Evolutionary conservation across 768 basidiomycete genomes (phyloP), one percentile per base, ranked within the genome.

Genomic region (Dentipellis sp.): DNA sequence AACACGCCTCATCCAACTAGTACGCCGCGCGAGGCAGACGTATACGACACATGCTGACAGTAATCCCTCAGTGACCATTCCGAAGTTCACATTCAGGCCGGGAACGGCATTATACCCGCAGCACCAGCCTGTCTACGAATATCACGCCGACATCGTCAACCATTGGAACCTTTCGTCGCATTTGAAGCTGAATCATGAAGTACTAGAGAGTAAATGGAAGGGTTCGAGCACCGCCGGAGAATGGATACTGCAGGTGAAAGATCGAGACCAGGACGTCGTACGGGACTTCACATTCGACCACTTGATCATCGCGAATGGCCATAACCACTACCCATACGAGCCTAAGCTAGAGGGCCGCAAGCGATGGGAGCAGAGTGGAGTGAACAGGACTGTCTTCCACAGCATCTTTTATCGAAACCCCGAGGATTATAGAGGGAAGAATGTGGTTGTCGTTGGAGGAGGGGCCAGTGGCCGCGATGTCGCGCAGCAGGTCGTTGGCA

Each of bases 1-100:
- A 83, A 83, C 64, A 79, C 77, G 0, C 79, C 80, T 12, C 71
- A 77, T 3, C 81, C 81, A 1, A 73, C 72, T 9, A 83, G 60
- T 61, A 17, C 14, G 29, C 29, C 3, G 29, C 6, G 29, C 29
- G 29, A 29, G 6, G 29, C 29, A 6, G 29, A 29, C 6, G 29
- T 6, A 29, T 29, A 29, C 6, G 29, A 29, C 29, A 29, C 29
- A 29, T 6, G 29, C 6, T 29, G 29, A 29, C 29, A 29, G 3
- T 6, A 29, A 29, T 23, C 14, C 48, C 12, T 19, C 47, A 62
- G 60, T 83, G 80, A 77, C 81, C 0, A 80, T 76, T 60, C 80
- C 80, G n/a, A 64, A 69, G 8, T 77, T 80, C 64, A 75, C 81
- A 0, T 83, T 77, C 54, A 75, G 73, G 0, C 75, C 75, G 0